These are phyloP conservation scores for Tricholoma furcatifolium DNA, from an alignment of 768 basidiomycete genomes.

Conservation along the genomic window DNA sequence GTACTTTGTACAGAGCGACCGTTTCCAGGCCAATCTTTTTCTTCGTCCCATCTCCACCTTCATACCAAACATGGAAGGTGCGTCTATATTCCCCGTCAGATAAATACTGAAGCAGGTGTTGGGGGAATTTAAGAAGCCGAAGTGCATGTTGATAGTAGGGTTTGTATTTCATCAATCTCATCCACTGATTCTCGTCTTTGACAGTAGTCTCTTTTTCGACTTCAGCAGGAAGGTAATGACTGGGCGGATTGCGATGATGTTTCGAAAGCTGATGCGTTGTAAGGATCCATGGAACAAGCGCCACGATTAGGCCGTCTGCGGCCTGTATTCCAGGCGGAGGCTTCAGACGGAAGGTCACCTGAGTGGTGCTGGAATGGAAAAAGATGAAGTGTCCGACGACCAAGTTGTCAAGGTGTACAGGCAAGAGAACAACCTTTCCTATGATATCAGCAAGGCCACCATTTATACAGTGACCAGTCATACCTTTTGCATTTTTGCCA, in stretches of 20 bases:
- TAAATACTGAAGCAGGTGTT: slow-evolving; percentile 47
- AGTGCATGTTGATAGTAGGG: slow-evolving; percentile 37
- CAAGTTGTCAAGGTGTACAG: slow-evolving; percentile 44
- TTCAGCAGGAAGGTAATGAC: slow-evolving; percentile 13
- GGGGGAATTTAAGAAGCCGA: slow-evolving; percentile 47
- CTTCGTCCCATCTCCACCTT: slow-evolving; percentile 28
- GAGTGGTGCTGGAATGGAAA: slow-evolving; percentile 38
- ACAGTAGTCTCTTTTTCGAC: slow-evolving; percentile 19
- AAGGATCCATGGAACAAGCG: slow-evolving; percentile 48
- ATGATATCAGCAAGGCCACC: too few relatives aligned
- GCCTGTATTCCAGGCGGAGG: slow-evolving; percentile 38
- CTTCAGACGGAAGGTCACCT: slow-evolving; percentile 36
- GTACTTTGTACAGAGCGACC: slow-evolving; percentile 36
- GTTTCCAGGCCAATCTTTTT: slow-evolving; percentile 41
- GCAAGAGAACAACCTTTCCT: slow-evolving; percentile 46
- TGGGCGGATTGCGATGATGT: slow-evolving; percentile 23
- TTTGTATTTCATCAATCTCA: slow-evolving; percentile 20
- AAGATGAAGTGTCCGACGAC: slow-evolving; percentile 56
- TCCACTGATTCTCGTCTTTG: slow-evolving; percentile 19
- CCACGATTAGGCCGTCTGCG: slow-evolving; percentile 34
- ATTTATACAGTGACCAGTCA: slow-evolving; percentile 4
- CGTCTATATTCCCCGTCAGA: slow-evolving; percentile 26
- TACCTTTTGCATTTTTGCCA: slow-evolving; percentile 50
- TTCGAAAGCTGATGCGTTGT: slow-evolving; percentile 29
- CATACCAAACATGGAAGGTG: slow-evolving; percentile 50